Evolutionary conservation across 345 rosid genomes (phyloP).

Genomic region (Rhodamnia rubescens): DNA sequence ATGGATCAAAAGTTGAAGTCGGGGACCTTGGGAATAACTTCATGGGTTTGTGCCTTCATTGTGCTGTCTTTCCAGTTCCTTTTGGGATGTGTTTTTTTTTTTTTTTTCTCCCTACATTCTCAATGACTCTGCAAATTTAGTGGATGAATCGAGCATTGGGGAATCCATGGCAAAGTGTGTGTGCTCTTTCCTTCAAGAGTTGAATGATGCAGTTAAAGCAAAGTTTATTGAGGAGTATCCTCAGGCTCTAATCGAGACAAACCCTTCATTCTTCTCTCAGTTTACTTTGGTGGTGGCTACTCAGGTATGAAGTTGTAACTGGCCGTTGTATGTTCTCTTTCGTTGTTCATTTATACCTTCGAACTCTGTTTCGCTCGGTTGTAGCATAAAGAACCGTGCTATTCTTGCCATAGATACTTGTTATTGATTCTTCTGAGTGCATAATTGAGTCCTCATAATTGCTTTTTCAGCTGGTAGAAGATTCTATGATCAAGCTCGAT

Average conservation of each 20-base stretch:
- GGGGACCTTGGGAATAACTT: constrained; percentile 96
- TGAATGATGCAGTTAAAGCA: constrained; percentile 96
- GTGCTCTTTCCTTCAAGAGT: constrained; percentile 88
- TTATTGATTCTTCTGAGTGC: not conserved
- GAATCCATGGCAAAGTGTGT: constrained; percentile 84
- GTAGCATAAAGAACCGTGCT: not conserved
- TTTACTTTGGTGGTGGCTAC: constrained; percentile 88
- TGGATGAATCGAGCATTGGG: constrained; percentile 68
- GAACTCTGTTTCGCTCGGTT: not conserved
- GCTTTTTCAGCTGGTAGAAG: constrained; percentile 70
- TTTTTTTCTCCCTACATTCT: not conserved
- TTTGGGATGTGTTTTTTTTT: not conserved
- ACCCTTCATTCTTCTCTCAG: constrained; percentile 80
- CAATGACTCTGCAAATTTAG: constrained; percentile 24
- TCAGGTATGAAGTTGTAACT: constrained; percentile 35
- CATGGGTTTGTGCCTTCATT: constrained; percentile 45
- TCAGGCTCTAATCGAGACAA: constrained; percentile 45
- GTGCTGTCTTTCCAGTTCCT: not conserved
- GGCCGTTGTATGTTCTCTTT: not conserved
- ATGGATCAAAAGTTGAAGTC: constrained; percentile 82
- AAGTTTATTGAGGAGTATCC: constrained; percentile 93
- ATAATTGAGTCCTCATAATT: not conserved
- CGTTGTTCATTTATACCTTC: not conserved
- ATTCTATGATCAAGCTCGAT: constrained; percentile 76
- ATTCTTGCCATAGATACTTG: not conserved